phyloP scores from a whole-genome alignment of 148 eudicot genomes.

The Cornus suecica region DNA sequence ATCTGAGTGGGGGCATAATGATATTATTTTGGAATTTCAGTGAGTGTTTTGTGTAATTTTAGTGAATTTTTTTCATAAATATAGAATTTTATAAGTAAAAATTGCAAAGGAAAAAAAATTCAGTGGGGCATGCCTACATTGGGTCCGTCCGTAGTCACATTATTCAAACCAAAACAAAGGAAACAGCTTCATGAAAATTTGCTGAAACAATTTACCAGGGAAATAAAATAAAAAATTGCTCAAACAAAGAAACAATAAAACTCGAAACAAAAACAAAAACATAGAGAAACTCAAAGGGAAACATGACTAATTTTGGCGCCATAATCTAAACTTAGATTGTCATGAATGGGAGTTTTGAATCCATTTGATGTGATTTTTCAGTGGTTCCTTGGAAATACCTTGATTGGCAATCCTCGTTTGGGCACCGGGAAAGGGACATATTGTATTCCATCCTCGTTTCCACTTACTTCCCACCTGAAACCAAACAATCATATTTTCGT shows the following conservation, averaged over 20 bases:
- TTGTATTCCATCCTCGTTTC: constrained; percentile 58
- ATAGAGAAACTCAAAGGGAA: neutral
- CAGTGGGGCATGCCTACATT: too few species aligned
- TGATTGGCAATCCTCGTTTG: constrained; percentile 57
- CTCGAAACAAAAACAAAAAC: neutral
- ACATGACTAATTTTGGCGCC: neutral
- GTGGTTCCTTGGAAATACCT: constrained; percentile 24
- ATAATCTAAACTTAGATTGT: neutral
- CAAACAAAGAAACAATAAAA: neutral
- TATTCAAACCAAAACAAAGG: neutral
- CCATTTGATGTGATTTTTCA: neutral
- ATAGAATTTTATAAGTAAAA: too few species aligned
- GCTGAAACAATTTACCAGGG: too few species aligned
- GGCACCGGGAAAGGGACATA: constrained; percentile 78
- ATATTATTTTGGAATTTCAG: too few species aligned
- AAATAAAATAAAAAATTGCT: too few species aligned
- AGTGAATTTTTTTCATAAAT: too few species aligned
- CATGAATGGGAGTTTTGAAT: neutral
- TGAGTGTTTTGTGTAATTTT: too few species aligned
- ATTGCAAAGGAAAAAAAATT: too few species aligned
- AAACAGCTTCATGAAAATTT: neutral
- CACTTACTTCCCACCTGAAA: constrained; percentile 57
- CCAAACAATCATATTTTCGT: neutral
- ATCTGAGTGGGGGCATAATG: too few species aligned
- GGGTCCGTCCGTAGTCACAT: too few species aligned